These are phyloP conservation scores for Alternaria rosae DNA, from an alignment of 2,329 filamentous ascomycete genomes.

Conservation along the genomic window DNA sequence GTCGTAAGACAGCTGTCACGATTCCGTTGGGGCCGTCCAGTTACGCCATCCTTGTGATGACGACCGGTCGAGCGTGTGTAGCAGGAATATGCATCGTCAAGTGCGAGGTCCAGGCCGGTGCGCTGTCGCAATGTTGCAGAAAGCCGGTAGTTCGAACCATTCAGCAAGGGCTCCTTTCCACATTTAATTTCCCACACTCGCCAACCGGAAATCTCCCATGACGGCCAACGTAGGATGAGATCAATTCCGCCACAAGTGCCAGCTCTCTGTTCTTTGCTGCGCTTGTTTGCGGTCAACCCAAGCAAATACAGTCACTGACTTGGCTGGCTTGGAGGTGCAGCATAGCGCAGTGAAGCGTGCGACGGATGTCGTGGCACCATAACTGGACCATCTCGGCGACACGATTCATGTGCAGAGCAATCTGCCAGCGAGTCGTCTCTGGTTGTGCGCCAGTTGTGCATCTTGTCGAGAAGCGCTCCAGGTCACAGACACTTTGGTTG, in stretches of 20 bases:
- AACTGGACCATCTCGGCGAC: conserved; percentile 1
- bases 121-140: conserved; percentile 22
- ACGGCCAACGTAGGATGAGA: conserved; percentile 29
- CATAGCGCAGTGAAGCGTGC: conserved; percentile 13
- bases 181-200: conserved; percentile 37
- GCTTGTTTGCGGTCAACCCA: conserved; percentile 7
- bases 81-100: conserved; percentile 28
- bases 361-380: conserved; percentile 17
- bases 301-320: conserved; percentile 10
- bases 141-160: conserved; percentile 25
- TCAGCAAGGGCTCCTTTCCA: conserved; percentile 27
- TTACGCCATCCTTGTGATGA: conserved; percentile 4
- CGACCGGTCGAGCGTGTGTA: conserved; percentile 10
- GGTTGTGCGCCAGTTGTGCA: background rate
- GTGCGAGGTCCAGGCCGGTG: conserved; percentile 20
- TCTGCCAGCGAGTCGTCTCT: background rate
- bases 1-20: conserved; percentile 5
- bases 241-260: conserved; percentile 33
- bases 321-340: conserved; percentile 20
- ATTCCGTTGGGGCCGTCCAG: background rate
- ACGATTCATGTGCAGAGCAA: conserved; percentile 5
- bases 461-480: background rate
- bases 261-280: conserved; percentile 20
- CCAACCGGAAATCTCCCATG: conserved; percentile 29
- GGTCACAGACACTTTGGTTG: background rate